Base-by-base conservation (phyloP, 2,329 filamentous ascomycete genomes). In the Fusarium brachygibbosum region DNA sequence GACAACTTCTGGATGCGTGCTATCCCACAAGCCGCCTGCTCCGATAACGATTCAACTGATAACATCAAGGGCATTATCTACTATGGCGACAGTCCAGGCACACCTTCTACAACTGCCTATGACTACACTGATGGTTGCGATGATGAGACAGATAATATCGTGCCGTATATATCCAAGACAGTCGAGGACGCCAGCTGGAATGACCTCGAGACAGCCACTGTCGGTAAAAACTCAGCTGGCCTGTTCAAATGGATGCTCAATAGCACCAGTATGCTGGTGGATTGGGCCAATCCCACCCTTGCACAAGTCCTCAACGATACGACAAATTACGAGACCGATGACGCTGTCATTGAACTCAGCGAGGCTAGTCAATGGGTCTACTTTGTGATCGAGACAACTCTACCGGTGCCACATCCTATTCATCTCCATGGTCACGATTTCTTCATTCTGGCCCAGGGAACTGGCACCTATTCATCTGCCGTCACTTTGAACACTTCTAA, bases 61-160 rank as follows among this genome's bases (percentile, higher is more conserved):
- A 81, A 84, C 65, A 84, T 86, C 68, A 81, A 76, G 45, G 86
- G 84, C 3, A 84, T 88, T 42, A 69, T 88, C 6, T 80, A 77
- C 45, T 84, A 84, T 67, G 76, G 79, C 29, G 68, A 71, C 28
- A 72, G 61, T 12, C 49, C 66, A 9, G 17, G 9, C 1, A 63
- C 48, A 5, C 59, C 71, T 0, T 48, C 45, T 2, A 74, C 71
- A 4, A 56, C 37, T 12, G 58, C 34, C 2, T 58, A 63, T 25
- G 52, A 60, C 31, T 66, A 59, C 13, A 52, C 44, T 1, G 67
- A 70, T 21, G 63, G 70, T 17, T 83, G 81, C 48, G 70, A 74
- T 3, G 82, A 83, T 31, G 78, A 81, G 62, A 77, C 79, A 7
- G 61, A 50, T 6, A 79, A 74, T 17, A 60, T 81, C 2, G 74